Base-by-base conservation (phyloP, 225 moss, liverwort and hornwort species). In the Marchantia paleacea region DNA sequence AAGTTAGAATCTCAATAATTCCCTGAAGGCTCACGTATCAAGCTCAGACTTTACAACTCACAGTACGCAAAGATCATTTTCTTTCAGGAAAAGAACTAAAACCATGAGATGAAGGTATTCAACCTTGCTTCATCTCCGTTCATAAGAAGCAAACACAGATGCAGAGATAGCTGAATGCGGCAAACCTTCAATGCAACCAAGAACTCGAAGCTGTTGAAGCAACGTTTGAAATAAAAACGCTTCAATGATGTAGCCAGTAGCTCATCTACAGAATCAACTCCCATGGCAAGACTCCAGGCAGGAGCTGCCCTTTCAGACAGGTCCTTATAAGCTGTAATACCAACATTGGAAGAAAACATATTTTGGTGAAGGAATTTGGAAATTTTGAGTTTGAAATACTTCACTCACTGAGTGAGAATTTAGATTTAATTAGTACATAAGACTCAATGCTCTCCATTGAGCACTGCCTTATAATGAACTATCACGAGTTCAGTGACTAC, bases 121-220 rank as follows among this genome's bases (percentile, higher is more conserved):
- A 72, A 0, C 10, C 3, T 51, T n/a, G 51, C 72, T n/a, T 24
- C n/a, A 10, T 50, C 20, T 19, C 39, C 47, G 48, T 0, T 39
- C 47, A 49, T 48, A 16, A 48, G 12, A 48, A 70, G 47, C 48
- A 48, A 28, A 10, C 26, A 14, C 66, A 66, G 28, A 66, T 25
- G 12, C 64, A 20, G 9, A 49, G 20, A n/a, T 12, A 1, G 15
- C 69, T 54, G 20, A 26, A 69, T 16, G 14, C 4, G 55, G 60
- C 82, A 12, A 57, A 89, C 89, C 89, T 89, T 89, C 18, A 89
- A 71, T 75, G 81, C 75, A 66, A 78, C 84, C 49, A 89, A 68
- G 30, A 89, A 81, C 60, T 85, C 86, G 72, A 89, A 84, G 81
- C 86, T 89, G 77, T 73, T 85, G 83, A 78, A 67, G 79, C 84